Percentiles rank a stretch among this genome's conserved stretches.
phyloP scores from a whole-genome alignment of 257 asterid species.

The Rubia yunnanensis region DNA sequence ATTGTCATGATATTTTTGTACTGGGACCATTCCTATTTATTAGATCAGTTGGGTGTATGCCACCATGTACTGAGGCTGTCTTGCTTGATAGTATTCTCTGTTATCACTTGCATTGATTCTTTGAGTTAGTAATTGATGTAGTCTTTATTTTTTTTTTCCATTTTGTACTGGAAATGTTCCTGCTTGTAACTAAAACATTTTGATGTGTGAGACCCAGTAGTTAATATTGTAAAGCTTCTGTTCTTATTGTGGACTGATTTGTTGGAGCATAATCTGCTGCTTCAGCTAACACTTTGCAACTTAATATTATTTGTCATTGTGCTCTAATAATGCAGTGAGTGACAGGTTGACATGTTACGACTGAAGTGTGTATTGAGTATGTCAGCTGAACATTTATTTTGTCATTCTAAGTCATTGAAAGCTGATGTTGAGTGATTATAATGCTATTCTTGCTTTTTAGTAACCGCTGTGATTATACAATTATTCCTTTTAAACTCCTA shows the following conservation, averaged over 20 bases:
- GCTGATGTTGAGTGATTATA: neutral
- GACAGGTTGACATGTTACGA: neutral
- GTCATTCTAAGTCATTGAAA: neutral
- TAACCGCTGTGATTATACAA: no score
- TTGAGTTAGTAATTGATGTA: neutral
- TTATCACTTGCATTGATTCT: neutral
- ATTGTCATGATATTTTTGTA: no score
- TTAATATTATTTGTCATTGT: no score
- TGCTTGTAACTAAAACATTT: neutral
- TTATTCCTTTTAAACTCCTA: no score
- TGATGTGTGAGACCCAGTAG: neutral
- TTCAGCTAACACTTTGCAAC: neutral
- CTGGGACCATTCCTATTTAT: no score
- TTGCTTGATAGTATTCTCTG: neutral
- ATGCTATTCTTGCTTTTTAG: neutral
- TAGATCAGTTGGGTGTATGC: neutral
- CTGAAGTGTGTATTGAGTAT: neutral
- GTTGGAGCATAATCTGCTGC: neutral
- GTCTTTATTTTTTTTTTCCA: neutral
- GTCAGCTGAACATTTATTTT: neutral
- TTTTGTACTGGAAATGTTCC: neutral
- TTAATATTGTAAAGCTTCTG: neutral
- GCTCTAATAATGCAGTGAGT: neutral
- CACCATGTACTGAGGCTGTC: neutral
- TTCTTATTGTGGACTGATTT: neutral